phyloP scores from a whole-genome alignment of 139 green algal species.

The Pedinophyceae sp. region DNA sequence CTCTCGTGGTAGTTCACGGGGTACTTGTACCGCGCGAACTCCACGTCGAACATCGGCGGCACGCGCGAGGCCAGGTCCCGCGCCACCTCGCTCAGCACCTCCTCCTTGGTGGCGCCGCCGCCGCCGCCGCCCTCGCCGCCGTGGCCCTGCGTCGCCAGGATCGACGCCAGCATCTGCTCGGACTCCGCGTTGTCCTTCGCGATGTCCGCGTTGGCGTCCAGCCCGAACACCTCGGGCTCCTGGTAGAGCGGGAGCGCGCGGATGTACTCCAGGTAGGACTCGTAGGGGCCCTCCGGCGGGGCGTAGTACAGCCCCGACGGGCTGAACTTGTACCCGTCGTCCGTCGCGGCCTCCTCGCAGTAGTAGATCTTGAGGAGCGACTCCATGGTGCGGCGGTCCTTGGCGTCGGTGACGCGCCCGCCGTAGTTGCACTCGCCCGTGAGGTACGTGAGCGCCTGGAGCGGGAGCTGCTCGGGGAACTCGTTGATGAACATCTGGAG shows the following conservation, averaged over 20 bases:
- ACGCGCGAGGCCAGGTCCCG: constrained; percentile 34
- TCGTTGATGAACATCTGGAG: constrained; percentile 63
- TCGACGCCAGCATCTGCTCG: constrained; percentile 32
- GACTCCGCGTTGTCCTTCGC: constrained; percentile 57
- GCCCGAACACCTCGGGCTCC: constrained; percentile 35
- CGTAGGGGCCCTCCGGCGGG: constrained; percentile 26
- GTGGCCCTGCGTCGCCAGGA: constrained; percentile 25
- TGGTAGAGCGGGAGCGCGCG: constrained; percentile 11
- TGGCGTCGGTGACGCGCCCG: constrained; percentile 52
- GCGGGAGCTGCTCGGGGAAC: constrained; percentile 24
- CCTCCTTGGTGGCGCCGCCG: constrained; percentile 26
- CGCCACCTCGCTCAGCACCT: constrained; percentile 33
- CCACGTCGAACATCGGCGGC: constrained; percentile 46
- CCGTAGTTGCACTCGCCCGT: constrained; percentile 66
- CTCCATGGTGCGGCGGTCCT: constrained; percentile 50
- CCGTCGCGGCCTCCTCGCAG: constrained; percentile 9
- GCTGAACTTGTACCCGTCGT: constrained; percentile 34
- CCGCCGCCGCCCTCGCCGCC: constrained; percentile 7
- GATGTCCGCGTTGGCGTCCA: constrained; percentile 68
- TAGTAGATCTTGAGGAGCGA: constrained; percentile 44
- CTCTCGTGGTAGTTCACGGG: constrained; percentile 59
- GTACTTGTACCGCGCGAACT: constrained; percentile 47
- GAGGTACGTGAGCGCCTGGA: constrained; percentile 21
- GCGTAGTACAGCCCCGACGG: constrained; percentile 41
- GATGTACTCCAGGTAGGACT: constrained; percentile 30